Evolutionary conservation across 1,139 yeast species (phyloP), one percentile per base, ranked within the genome.

Genomic region (Debaryomyces subglobosus): DNA sequence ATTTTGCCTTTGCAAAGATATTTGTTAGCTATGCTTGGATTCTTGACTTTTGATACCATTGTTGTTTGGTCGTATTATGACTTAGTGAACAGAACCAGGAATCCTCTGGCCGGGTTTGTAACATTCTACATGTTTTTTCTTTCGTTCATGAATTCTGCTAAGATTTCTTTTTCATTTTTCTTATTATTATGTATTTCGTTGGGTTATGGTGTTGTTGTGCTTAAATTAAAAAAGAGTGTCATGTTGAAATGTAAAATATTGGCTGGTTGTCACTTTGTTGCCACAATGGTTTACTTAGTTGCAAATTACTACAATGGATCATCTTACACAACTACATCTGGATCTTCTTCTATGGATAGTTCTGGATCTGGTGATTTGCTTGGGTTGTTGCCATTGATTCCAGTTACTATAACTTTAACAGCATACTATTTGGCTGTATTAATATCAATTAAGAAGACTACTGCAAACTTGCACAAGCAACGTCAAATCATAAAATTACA

Each of bases 61-160:
- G 82, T 90, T 45, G 86, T 90, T 39, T 92, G 97, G 96, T 91
- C 96, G 4, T 88, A 89, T 67, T 94, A 89, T 65, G 96, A 90
- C 61, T 79, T 88, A 57, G 83, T 85, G 58, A 95, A 95, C 69
- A 60, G 78, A 34, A 79, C 83, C 53, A 72, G 72, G 44, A 73
- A 72, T 46, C 74, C 73, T 5, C 77, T 81, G 33, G 81, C 82
- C 1, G 92, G 89, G 43, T 75, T 75, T 55, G 84, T 89, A 47
- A 80, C 82, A 50, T 84, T 84, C 46, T 90, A 90, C 68, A 80
- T 90, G 80, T 82, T 82, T 7, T 81, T 92, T 62, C 79, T 92
- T 45, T 86, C 97, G 2, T 64, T 90, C 24, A 72, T 92, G 64
- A 89, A 90, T 63, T 83, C 97, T 1, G 82, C 84, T 55, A 87